Conservation (phyloP, 257 asterid species). For the Lycium barbarum region DNA sequence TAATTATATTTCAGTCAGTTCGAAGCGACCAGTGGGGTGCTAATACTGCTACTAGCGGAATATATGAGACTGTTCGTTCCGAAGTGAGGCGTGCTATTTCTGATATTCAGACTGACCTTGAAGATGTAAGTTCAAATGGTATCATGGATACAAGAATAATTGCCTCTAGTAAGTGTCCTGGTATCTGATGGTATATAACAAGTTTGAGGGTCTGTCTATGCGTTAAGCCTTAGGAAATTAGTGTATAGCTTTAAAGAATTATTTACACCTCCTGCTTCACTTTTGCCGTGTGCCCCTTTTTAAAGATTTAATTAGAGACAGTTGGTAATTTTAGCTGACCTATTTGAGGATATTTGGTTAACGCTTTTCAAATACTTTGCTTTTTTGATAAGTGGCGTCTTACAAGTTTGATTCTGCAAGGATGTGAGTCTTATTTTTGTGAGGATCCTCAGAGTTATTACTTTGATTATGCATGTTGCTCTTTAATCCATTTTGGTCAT, state of each 20-base stretch:
- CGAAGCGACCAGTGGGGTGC: constrained; percentile 37
- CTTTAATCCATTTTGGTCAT: constrained; percentile 22
- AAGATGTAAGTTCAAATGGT: constrained; percentile 34
- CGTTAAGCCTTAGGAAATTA: too few relatives aligned
- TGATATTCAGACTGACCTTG: constrained; percentile 50
- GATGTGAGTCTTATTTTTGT: not conserved
- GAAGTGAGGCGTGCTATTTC: constrained; percentile 56
- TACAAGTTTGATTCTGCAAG: constrained; percentile 13
- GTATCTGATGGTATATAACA: constrained; percentile 20
- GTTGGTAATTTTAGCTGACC: not conserved
- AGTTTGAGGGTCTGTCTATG: too few relatives aligned
- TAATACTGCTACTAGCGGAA: constrained; percentile 43
- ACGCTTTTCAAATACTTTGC: not conserved
- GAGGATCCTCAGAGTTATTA: constrained; percentile 18
- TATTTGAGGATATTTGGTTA: not conserved
- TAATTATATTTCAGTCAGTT: constrained; percentile 34
- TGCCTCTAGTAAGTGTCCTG: not conserved
- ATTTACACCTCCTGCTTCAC: too few relatives aligned
- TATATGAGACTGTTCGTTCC: constrained; percentile 51
- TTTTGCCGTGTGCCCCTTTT: too few relatives aligned
- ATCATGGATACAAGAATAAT: constrained; percentile 8
- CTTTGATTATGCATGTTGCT: constrained; percentile 19
- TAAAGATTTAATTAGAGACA: too few relatives aligned
- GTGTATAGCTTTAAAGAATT: too few relatives aligned
- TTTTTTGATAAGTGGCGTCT: not conserved